These are phyloP conservation scores for Schwanniomyces pseudopolymorphus DNA, from an alignment of 805 yeast species.

Conservation along the genomic window DNA sequence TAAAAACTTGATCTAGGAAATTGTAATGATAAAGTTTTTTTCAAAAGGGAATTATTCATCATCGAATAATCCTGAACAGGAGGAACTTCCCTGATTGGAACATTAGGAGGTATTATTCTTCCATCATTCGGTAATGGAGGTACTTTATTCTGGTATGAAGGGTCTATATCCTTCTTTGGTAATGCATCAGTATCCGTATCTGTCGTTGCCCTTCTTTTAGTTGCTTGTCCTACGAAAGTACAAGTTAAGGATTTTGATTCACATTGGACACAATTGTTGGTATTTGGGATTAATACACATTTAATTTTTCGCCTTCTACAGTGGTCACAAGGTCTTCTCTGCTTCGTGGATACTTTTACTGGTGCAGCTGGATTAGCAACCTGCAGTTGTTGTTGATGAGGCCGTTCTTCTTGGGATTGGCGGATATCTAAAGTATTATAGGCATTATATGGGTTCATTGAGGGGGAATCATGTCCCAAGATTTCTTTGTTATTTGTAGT, in stretches of 20 bases:
- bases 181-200: conserved; percentile 9
- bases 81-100: conserved; percentile 49
- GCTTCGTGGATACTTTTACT: conserved; percentile 26
- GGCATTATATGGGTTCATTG: not conserved
- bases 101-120: conserved; percentile 36
- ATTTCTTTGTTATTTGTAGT: not conserved
- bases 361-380: not conserved
- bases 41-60: conserved; percentile 61
- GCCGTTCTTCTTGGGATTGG: conserved; percentile 1
- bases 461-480: not conserved
- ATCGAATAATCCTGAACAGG: conserved; percentile 69
- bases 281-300: conserved; percentile 68
- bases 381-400: not conserved
- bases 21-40: conserved; percentile 72
- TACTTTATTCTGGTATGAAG: conserved; percentile 10
- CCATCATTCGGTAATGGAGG: not conserved
- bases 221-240: conserved; percentile 63
- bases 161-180: conserved; percentile 17
- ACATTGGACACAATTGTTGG: conserved; percentile 71
- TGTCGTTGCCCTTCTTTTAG: conserved; percentile 30
- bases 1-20: conserved; percentile 88
- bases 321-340: conserved; percentile 74
- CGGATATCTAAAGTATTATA: not conserved
- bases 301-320: conserved; percentile 79
- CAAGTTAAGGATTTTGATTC: conserved; percentile 73